Conservation (phyloP, 2,329 filamentous ascomycete species). For the Graphilbum ipis-grandicollis region DNA sequence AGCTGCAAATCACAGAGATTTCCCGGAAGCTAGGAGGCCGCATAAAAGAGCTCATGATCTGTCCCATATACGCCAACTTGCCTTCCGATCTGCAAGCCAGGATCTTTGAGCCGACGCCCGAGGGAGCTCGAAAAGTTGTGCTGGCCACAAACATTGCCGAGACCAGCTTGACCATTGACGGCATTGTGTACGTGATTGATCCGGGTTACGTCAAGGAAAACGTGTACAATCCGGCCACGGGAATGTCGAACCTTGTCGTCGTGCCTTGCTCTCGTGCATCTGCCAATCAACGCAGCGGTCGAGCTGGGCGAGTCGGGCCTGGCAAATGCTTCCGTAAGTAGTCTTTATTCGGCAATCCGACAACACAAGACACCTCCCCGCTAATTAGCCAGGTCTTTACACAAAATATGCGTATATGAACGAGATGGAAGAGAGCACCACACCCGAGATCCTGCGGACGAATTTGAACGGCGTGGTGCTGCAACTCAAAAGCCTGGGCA, state of each 20-base stretch:
- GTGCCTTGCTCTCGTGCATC: slow-evolving; percentile 84
- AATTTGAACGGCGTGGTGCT: slow-evolving; percentile 75
- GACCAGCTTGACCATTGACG: slow-evolving; percentile 87
- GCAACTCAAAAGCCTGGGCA: slow-evolving; percentile 74
- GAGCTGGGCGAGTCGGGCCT: slow-evolving; percentile 79
- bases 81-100: slow-evolving; percentile 81
- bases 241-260: slow-evolving; percentile 82
- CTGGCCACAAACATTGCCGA: slow-evolving; percentile 95
- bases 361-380: too few relatives aligned
- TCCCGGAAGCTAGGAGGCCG: slow-evolving; percentile 71
- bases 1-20: slow-evolving; percentile 71
- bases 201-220: slow-evolving; percentile 93
- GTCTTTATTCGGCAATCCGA: background rate
- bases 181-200: slow-evolving; percentile 91
- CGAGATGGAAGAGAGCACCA: slow-evolving; percentile 82
- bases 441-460: slow-evolving; percentile 81
- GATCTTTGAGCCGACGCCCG: slow-evolving; percentile 86
- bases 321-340: slow-evolving; percentile 71
- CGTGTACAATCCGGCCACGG: slow-evolving; percentile 75
- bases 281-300: slow-evolving; percentile 81
- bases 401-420: slow-evolving; percentile 91
- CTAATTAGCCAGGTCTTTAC: slow-evolving; percentile 36
- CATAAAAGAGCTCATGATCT: slow-evolving; percentile 73
- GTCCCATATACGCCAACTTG: slow-evolving; percentile 86
- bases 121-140: slow-evolving; percentile 74